phyloP scores from a whole-genome alignment of 2,329 filamentous ascomycete genomes.

The Penicillium paneum region DNA sequence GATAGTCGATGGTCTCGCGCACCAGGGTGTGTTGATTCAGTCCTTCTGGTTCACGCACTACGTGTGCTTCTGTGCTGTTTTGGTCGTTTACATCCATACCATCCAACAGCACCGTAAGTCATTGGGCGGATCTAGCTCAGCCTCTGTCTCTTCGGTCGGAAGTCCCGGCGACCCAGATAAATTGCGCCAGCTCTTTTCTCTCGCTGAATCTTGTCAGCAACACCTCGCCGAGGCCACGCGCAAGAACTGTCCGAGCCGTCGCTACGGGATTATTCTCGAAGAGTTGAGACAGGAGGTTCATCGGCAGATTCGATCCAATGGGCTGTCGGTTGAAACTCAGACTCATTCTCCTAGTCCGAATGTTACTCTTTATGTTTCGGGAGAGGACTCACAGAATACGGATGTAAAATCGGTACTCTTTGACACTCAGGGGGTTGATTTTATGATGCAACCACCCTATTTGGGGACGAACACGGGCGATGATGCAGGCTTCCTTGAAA shows the following conservation, averaged over 20 bases:
- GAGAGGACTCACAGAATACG: neutral
- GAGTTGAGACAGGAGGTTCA: constrained; percentile 46
- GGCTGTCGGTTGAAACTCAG: neutral
- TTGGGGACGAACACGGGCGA: constrained; percentile 22
- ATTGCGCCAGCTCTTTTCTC: constrained; percentile 36
- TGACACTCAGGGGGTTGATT: constrained; percentile 14
- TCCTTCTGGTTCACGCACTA: constrained; percentile 47
- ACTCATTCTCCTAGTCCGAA: neutral
- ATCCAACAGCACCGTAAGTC: constrained; percentile 39
- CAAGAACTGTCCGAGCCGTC: constrained; percentile 47
- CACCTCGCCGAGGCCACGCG: constrained; percentile 48
- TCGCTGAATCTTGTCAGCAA: constrained; percentile 46
- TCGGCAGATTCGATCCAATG: constrained; percentile 29
- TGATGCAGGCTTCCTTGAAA: constrained; percentile 32
- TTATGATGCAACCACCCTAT: constrained; percentile 21
- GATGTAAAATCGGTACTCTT: constrained; percentile 10
- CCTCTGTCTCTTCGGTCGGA: constrained; percentile 17
- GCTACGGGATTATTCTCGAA: constrained; percentile 50
- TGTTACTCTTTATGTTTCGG: neutral
- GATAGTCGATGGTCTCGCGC: constrained; percentile 36
- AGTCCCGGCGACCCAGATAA: constrained; percentile 22
- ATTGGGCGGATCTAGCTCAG: neutral
- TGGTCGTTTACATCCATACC: constrained; percentile 43
- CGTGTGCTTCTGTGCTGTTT: constrained; percentile 43
- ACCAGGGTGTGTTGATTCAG: constrained; percentile 36